Base-by-base conservation (phyloP, 2,329 filamentous ascomycete species). In the Penicillium sp. region DNA sequence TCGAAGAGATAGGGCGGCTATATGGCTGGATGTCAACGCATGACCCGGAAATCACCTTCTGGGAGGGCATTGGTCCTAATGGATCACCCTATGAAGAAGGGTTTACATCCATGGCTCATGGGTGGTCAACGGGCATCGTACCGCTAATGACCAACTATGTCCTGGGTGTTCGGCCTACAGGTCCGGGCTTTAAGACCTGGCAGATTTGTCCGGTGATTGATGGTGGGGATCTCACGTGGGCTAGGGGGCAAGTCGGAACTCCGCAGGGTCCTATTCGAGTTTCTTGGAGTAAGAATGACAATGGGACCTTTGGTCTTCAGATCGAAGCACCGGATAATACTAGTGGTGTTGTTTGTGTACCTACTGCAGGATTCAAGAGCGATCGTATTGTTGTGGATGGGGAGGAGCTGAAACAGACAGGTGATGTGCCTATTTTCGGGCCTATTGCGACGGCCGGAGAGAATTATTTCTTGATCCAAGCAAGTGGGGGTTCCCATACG, bases 51-150 rank as follows among this genome's bases (percentile, higher is more conserved):
- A 65, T 78, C 14, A 83, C 81, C 3, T 75, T 77, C 59, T 84
- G 81, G 81, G 81, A 83, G 62, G 81, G 80, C 0, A 79, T 83
- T 50, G 81, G 79, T 1, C 61, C 67, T 0, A 66, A 69, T 21
- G 81, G 81, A 0, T 50, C 50, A 2, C 70, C 77, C 27, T 83
- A 83, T 57, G 75, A 82, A 63, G 75, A 66, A 1, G 75, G 66
- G 0, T 82, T 77, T 57, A 83, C 80, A 16, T 80, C 78, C 19
- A 76, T 80, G 68, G 76, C 81, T 1, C 81, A 83, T 53, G 81
- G 79, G 0, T 84, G 81, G 81, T 76, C 75, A 3, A 82, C 81
- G 1, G 81, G 81, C 6, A 71, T 83, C 16, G 78, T 81, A 44
- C 79, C 81, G 1, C 66, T 80, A 7, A 61, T 82, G 58, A 78